Conservation (phyloP, 305 asterid genomes). For the Fraxinus sp. region DNA sequence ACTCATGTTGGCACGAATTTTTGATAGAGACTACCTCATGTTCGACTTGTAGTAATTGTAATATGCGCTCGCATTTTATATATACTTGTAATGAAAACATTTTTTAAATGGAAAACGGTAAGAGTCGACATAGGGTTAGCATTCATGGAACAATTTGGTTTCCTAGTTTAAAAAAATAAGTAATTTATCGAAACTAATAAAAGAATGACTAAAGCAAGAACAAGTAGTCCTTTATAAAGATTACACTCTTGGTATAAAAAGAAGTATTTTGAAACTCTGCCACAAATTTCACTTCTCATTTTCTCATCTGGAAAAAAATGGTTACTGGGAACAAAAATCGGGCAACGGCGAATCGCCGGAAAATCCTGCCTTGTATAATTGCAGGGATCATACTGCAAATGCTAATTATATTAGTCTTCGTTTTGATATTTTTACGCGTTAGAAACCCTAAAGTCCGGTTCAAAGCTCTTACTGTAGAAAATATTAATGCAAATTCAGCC, state of each 20-base stretch:
- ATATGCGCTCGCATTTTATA: too few relatives aligned
- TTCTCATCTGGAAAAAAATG: neutral
- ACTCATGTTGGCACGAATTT: neutral
- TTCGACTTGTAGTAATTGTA: neutral
- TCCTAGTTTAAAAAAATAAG: neutral
- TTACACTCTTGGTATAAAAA: neutral
- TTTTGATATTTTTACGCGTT: constrained; percentile 13
- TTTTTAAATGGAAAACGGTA: too few relatives aligned
- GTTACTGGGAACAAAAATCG: neutral
- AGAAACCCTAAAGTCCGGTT: constrained; percentile 27
- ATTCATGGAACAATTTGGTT: too few relatives aligned
- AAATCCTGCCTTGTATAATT: constrained; percentile 1
- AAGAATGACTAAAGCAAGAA: neutral
- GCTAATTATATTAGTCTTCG: constrained; percentile 22
- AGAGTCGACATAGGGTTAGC: too few relatives aligned
- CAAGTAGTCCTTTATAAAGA: neutral
- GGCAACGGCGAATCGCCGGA: constrained; percentile 5
- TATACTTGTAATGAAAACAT: too few relatives aligned
- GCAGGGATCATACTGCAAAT: constrained; percentile 22
- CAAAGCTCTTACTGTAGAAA: constrained; percentile 15
- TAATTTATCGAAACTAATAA: neutral
- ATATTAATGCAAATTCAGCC: neutral
- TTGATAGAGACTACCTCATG: neutral
- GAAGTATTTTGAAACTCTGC: neutral
- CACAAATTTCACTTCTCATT: neutral